phyloP scores from a whole-genome alignment of 129 eudicot species.

The Mikania micrantha region DNA sequence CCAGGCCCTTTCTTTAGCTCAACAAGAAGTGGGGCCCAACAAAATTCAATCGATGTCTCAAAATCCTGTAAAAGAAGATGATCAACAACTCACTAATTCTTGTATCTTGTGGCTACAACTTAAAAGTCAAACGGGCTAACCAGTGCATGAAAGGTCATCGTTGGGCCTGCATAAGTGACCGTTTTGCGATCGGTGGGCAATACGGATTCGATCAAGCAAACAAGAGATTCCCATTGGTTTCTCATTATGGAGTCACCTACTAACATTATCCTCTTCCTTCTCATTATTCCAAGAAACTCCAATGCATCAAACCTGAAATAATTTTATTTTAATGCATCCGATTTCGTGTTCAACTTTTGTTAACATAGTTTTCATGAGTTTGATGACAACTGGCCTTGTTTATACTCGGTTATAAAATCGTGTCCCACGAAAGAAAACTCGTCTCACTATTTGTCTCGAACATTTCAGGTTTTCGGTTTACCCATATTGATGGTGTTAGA shows the following conservation, averaged over 20 bases:
- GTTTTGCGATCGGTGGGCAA: conserved; percentile 61
- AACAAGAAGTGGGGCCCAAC: conserved; percentile 89
- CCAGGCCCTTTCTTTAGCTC: conserved; percentile 53
- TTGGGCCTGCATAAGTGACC: conserved; percentile 71
- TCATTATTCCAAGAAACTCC: conserved; percentile 73
- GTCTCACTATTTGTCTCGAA: no score
- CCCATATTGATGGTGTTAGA: no score
- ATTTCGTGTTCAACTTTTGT: not conserved
- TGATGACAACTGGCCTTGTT: no score
- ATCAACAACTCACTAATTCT: not conserved
- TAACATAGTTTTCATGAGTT: not conserved
- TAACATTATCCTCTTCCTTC: conserved; percentile 84
- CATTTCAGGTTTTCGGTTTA: no score
- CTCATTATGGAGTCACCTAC: conserved; percentile 93
- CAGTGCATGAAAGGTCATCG: conserved; percentile 81
- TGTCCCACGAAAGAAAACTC: no score
- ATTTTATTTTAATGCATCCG: not conserved
- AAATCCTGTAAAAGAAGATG: conserved; percentile 45
- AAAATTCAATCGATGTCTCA: conserved; percentile 72
- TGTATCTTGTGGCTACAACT: not conserved
- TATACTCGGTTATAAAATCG: no score
- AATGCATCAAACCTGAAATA: conserved; percentile 76
- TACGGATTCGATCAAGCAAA: conserved; percentile 73
- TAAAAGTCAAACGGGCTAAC: conserved; percentile 48
- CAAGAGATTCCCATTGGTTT: conserved; percentile 95